These are phyloP conservation scores for Pseudogymnoascus sp. DNA, from an alignment of 2,329 filamentous ascomycete genomes.

Conservation along the genomic window DNA sequence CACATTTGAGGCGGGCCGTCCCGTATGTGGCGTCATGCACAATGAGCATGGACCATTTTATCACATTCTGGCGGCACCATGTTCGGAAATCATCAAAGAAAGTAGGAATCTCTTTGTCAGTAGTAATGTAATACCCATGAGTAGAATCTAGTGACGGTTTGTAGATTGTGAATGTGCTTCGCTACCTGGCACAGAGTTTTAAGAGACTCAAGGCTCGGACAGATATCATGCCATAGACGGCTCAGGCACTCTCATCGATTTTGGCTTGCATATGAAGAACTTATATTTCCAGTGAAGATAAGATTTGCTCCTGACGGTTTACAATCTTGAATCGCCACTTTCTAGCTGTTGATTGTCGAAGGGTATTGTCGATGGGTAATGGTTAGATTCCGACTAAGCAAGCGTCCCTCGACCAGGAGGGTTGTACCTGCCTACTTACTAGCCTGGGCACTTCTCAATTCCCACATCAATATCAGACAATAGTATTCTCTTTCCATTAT, in stretches of 20 bases:
- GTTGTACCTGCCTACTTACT: not conserved
- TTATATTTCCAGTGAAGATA: not conserved
- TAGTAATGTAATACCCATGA: not conserved
- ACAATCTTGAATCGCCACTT: not conserved
- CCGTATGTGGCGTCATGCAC: not conserved
- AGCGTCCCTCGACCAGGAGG: not conserved
- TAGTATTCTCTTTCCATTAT: not conserved
- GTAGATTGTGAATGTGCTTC: not conserved
- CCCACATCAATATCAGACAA: not conserved
- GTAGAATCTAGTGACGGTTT: not conserved
- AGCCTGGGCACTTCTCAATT: not conserved
- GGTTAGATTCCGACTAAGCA: not conserved
- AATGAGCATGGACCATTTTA: not conserved
- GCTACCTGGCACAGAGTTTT: not conserved
- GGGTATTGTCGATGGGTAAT: not conserved
- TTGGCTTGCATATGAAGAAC: not conserved
- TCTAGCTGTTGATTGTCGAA: not conserved
- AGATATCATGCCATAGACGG: not conserved
- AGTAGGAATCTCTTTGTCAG: not conserved
- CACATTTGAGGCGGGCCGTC: not conserved
- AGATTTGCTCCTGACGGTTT: not conserved
- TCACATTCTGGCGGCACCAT: not conserved
- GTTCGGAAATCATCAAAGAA: not conserved
- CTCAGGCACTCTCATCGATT: not conserved
- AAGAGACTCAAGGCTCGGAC: not conserved